Conservation (phyloP, 345 rosid species). For the Mercurialis annua region DNA sequence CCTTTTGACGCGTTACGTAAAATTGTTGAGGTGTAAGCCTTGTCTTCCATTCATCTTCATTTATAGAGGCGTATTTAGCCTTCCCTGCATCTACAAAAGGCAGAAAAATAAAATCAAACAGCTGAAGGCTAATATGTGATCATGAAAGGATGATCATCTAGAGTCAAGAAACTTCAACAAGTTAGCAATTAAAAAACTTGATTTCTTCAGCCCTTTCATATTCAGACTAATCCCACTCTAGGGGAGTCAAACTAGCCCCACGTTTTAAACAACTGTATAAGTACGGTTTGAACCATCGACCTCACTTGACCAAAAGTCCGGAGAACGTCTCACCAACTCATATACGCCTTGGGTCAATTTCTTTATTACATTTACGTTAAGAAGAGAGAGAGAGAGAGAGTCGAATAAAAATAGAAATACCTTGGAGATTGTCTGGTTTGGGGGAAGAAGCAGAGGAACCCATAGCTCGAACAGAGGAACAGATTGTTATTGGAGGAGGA, state of each 20-base stretch:
- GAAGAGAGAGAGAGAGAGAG: background rate
- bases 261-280: background rate
- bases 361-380: background rate
- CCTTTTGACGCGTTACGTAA: constrained; percentile 71
- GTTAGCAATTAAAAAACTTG: background rate
- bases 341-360: no score
- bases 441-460: constrained; percentile 82
- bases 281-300: background rate
- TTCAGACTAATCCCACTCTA: no score
- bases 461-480: constrained; percentile 52
- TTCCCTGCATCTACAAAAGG: constrained; percentile 37
- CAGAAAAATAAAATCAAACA: constrained; percentile 5
- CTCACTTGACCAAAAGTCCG: no score
- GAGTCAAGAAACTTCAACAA: no score
- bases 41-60: constrained; percentile 73
- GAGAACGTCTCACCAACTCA: no score
- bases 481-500: constrained; percentile 16
- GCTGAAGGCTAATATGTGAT: background rate
- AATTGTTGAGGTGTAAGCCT: constrained; percentile 67
- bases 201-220: no score
- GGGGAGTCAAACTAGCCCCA: no score
- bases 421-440: constrained; percentile 53
- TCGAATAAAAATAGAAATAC: constrained; percentile 14
- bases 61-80: constrained; percentile 39
- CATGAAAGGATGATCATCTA: no score